Conservation (phyloP, 2,329 filamentous ascomycete species). For the Colletotrichum salicis region DNA sequence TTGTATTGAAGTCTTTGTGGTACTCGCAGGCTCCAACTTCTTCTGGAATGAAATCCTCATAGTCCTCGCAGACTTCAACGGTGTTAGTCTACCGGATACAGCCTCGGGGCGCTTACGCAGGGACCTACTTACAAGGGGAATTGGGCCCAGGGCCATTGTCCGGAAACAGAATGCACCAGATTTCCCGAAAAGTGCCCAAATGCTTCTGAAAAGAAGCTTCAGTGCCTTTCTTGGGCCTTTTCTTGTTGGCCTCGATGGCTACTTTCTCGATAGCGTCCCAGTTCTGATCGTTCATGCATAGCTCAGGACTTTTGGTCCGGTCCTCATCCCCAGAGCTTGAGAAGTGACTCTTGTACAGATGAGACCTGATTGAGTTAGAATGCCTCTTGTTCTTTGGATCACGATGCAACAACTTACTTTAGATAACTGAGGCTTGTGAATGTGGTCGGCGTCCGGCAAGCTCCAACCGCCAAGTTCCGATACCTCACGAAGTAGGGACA, state of each 20-base stretch:
- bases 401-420: neutral
- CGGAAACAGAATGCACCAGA: neutral
- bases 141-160: neutral
- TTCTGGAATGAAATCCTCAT: no score
- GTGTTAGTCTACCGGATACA: neutral
- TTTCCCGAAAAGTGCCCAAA: neutral
- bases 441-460: neutral
- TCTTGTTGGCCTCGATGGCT: neutral
- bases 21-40: no score
- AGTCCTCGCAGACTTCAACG: neutral
- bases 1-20: neutral
- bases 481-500: neutral
- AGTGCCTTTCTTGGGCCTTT: neutral
- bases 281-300: neutral
- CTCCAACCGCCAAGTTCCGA: neutral
- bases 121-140: neutral
- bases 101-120: neutral
- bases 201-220: neutral
- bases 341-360: no score
- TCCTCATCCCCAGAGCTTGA: neutral
- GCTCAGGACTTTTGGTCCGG: neutral
- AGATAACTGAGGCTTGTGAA: neutral
- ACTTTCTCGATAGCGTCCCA: neutral
- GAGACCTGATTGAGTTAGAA: no score
- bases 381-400: no score